Conservation (phyloP, 2,329 filamentous ascomycete species). For the Daldinia eschscholtzii region DNA sequence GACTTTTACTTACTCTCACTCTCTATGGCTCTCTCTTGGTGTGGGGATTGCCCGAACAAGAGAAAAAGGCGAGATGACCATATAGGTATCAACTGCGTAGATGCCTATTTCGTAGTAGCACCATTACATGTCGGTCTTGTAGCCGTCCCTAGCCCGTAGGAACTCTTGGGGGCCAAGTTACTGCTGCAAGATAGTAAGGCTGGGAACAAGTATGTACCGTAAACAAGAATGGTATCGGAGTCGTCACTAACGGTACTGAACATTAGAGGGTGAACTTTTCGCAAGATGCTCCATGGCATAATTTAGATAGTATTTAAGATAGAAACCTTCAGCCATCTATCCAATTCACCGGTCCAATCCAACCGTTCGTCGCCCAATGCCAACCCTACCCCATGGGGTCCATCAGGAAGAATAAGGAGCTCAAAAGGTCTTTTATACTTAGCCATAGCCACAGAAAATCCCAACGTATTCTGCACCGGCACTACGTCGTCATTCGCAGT, state of each 20-base stretch:
- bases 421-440: conserved; percentile 42
- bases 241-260: not conserved
- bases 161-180: not conserved
- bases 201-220: not conserved
- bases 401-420: conserved; percentile 49
- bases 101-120: conserved; percentile 68
- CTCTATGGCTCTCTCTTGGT: conserved; percentile 66
- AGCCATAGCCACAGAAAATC: conserved; percentile 48
- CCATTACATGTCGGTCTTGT: not conserved
- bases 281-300: conserved; percentile 55
- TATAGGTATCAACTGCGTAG: conserved; percentile 70
- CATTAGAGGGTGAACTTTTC: not conserved
- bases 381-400: conserved; percentile 49
- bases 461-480: conserved; percentile 48
- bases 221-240: not conserved
- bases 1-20: conserved; percentile 64
- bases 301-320: conserved; percentile 14
- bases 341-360: conserved; percentile 49
- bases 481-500: conserved; percentile 49
- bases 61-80: conserved; percentile 51
- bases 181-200: not conserved
- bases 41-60: conserved; percentile 70
- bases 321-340: conserved; percentile 47
- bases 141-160: not conserved
- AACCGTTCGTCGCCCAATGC: conserved; percentile 44